Percentiles rank a stretch among this genome's conserved stretches.
Evolutionary conservation across 2,329 filamentous ascomycete genomes (phyloP).

Genomic region (Penicillium sp.): DNA sequence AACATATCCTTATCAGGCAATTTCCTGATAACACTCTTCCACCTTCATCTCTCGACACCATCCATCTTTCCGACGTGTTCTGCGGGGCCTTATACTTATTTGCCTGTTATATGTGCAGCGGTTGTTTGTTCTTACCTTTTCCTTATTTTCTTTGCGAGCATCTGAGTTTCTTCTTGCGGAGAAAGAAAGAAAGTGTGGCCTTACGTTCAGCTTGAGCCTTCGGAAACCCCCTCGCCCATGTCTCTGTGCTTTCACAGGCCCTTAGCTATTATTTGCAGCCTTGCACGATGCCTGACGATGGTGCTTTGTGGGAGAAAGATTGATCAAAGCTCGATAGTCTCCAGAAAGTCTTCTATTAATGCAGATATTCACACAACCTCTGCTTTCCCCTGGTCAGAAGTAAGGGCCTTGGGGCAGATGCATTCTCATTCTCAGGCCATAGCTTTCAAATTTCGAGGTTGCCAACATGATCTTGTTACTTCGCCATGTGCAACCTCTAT

Average conservation of each 20-base stretch:
- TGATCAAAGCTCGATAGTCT: slow-evolving; percentile 24
- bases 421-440: not conserved
- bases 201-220: slow-evolving; percentile 16
- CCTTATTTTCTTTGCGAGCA: slow-evolving; percentile 15
- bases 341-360: slow-evolving; percentile 25
- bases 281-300: slow-evolving; percentile 1
- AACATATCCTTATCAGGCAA: slow-evolving; percentile 25
- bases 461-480: too few relatives aligned
- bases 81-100: slow-evolving; percentile 24
- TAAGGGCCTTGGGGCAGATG: not conserved
- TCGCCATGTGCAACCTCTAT: too few relatives aligned
- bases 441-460: too few relatives aligned
- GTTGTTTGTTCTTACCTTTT: slow-evolving; percentile 17
- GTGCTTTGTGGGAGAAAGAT: slow-evolving; percentile 12
- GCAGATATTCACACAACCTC: slow-evolving; percentile 24
- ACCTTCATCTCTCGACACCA: slow-evolving; percentile 3
- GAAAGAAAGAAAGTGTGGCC: slow-evolving; percentile 8
- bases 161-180: slow-evolving; percentile 18
- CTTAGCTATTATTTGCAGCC: slow-evolving; percentile 2
- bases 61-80: slow-evolving; percentile 14
- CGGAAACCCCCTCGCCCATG: slow-evolving; percentile 7
- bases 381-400: not conserved
- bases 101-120: slow-evolving; percentile 27
- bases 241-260: not conserved
- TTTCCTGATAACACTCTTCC: slow-evolving; percentile 16